Evolutionary conservation across 1,284 basidiomycete species (phyloP).

Genomic region (Mycosarcoma mackinlayi): DNA sequence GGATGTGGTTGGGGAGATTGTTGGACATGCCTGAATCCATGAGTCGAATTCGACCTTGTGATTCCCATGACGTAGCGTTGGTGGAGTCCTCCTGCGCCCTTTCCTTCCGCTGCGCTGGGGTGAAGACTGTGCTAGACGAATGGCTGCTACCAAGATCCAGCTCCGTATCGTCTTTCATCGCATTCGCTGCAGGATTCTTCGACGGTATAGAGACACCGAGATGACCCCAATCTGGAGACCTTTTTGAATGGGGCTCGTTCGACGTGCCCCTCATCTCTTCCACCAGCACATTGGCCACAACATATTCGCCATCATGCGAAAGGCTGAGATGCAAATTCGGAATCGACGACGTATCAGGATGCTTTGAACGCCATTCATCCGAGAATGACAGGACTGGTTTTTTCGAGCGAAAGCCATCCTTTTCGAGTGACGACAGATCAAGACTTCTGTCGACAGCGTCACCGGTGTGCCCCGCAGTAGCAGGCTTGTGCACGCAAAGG

Average conservation of each 20-base stretch:
- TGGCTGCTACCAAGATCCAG: conserved; percentile 3
- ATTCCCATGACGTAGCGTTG: conserved; percentile 38
- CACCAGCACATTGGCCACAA: conserved; percentile 79
- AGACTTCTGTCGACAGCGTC: background rate
- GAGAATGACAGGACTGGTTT: conserved; percentile 43
- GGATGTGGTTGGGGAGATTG: conserved; percentile 65
- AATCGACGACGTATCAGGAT: conserved; percentile 34
- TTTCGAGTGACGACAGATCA: conserved; percentile 19
- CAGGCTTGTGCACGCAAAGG: conserved; percentile 69
- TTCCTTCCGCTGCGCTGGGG: background rate
- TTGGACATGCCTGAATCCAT: conserved; percentile 66
- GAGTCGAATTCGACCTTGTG: conserved; percentile 51
- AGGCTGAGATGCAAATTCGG: conserved; percentile 75
- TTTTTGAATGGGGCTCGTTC: too few species aligned
- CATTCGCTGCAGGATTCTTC: background rate
- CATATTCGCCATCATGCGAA: conserved; percentile 86
- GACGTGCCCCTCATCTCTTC: background rate
- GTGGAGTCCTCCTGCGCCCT: background rate
- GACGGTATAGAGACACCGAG: conserved; percentile 6
- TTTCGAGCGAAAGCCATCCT: conserved; percentile 20
- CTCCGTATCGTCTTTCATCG: conserved; percentile 6
- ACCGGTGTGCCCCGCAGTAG: background rate
- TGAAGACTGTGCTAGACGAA: background rate
- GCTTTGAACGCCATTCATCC: conserved; percentile 42
- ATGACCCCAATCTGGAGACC: background rate